These are phyloP conservation scores for Metschnikowia chrysomelidarum DNA, from an alignment of 805 yeast species.

Conservation along the genomic window DNA sequence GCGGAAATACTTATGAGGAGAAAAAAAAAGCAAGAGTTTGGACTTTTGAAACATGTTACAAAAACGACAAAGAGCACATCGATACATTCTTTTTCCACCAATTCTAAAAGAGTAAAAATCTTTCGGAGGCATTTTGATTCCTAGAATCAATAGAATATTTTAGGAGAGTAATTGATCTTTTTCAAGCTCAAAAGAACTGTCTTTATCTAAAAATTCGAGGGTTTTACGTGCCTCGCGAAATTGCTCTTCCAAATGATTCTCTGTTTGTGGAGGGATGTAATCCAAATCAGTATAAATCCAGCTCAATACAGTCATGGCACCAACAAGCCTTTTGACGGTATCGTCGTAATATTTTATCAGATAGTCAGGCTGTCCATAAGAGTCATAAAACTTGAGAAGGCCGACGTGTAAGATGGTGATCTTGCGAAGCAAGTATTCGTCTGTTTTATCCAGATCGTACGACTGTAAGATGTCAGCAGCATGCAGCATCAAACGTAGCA, in stretches of 20 bases:
- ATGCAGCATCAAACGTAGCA: no score
- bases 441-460: slow-evolving; percentile 5
- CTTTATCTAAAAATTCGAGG: background rate
- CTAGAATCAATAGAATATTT: no score
- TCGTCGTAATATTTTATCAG: background rate
- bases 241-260: background rate
- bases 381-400: background rate
- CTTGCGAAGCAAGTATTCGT: background rate
- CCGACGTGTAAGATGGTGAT: background rate
- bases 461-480: no score
- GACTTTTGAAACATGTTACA: no score
- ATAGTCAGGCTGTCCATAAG: background rate
- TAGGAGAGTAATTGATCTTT: no score
- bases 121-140: no score
- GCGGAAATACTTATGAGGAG: no score
- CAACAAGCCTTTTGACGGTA: background rate
- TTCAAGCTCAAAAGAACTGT: no score
- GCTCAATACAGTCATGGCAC: background rate
- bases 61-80: no score
- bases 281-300: background rate
- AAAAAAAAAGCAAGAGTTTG: no score
- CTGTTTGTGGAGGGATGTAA: background rate
- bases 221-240: background rate
- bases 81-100: no score
- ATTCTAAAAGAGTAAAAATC: no score